These are phyloP conservation scores for Trichoderma sp. DNA, from an alignment of 2,329 filamentous ascomycete genomes.

Conservation along the genomic window DNA sequence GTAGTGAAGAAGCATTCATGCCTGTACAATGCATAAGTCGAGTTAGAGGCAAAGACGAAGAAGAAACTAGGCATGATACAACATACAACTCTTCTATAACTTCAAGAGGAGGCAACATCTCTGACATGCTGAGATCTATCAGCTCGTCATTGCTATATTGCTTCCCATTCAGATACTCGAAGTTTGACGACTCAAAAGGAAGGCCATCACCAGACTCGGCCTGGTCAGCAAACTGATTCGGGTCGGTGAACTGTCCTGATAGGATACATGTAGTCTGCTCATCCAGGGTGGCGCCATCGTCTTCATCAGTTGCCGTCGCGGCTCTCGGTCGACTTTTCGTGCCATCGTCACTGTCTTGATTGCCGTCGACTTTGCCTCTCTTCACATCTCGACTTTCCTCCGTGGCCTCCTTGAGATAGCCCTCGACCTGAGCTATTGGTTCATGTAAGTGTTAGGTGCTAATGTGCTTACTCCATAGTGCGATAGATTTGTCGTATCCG, in stretches of 20 bases:
- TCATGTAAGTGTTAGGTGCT: background rate
- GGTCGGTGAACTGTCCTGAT: constrained; percentile 16
- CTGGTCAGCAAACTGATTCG: constrained; percentile 23
- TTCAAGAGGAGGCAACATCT: constrained; percentile 75
- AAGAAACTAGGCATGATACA: background rate
- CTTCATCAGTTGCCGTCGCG: background rate
- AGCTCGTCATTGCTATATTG: constrained; percentile 45
- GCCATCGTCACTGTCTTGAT: background rate
- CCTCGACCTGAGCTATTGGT: constrained; percentile 74
- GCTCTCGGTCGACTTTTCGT: background rate
- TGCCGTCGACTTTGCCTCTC: background rate
- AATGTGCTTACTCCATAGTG: background rate
- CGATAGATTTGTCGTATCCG: background rate
- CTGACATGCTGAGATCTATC: constrained; percentile 78
- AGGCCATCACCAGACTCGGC: constrained; percentile 10
- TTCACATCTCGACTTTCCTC: constrained; percentile 29
- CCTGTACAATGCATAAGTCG: constrained; percentile 42
- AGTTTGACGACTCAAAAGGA: constrained; percentile 26
- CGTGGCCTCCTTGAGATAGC: constrained; percentile 68
- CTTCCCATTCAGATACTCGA: constrained; percentile 20
- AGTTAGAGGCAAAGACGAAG: background rate
- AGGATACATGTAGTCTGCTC: background rate
- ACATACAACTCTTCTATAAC: constrained; percentile 80
- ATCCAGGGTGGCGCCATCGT: constrained; percentile 9
- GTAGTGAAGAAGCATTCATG: constrained; percentile 75